Conservation (phyloP, 1,284 basidiomycete genomes). For the Cryptococcus sp. region DNA sequence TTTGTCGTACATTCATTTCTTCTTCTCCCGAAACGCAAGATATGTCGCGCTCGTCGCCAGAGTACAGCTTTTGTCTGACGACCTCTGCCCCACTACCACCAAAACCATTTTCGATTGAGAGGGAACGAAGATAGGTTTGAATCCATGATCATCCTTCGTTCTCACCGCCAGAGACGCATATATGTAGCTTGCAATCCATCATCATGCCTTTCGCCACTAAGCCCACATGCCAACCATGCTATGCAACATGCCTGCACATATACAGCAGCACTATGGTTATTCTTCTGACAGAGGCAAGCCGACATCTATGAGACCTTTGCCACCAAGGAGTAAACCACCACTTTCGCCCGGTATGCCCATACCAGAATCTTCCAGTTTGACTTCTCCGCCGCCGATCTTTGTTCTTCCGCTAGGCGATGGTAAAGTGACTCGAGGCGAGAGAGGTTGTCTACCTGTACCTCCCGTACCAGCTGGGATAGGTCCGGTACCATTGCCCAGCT, state of each 20-base stretch:
- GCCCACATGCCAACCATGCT: too few species aligned
- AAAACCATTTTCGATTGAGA: too few species aligned
- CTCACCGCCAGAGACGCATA: background rate
- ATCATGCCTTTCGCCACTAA: too few species aligned
- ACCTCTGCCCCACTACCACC: too few species aligned
- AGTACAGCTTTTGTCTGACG: too few species aligned
- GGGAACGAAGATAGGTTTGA: too few species aligned
- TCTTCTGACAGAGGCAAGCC: constrained; percentile 15
- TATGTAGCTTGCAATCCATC: constrained; percentile 4
- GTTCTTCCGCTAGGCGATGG: constrained; percentile 13
- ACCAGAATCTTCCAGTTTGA: constrained; percentile 14
- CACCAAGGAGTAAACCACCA: constrained; percentile 27
- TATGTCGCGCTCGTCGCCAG: too few species aligned
- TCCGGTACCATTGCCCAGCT: background rate
- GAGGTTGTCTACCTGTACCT: constrained; percentile 14
- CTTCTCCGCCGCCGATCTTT: constrained; percentile 7
- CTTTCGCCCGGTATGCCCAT: constrained; percentile 40
- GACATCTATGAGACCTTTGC: constrained; percentile 36
- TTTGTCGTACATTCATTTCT: too few species aligned
- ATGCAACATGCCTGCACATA: too few species aligned
- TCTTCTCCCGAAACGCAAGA: too few species aligned
- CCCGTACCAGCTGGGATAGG: constrained; percentile 2
- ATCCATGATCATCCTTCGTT: background rate
- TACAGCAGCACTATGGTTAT: background rate
- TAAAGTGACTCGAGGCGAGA: constrained; percentile 23